Base-by-base conservation (phyloP, 257 asterid species). In the Ilex asprella region DNA sequence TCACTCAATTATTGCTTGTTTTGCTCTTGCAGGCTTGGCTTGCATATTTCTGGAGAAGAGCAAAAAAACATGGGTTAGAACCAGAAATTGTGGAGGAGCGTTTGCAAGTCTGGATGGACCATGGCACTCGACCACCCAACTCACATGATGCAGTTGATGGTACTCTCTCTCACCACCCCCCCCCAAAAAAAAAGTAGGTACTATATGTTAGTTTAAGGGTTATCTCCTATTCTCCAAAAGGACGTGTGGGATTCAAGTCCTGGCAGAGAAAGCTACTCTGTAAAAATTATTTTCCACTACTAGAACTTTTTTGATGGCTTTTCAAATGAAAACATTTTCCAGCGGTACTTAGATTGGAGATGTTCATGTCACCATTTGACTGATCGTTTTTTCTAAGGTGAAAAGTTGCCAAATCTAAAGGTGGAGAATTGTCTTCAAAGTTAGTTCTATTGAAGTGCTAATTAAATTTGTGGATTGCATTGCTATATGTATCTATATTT, bases 81-180 rank as follows among this genome's bases (percentile, higher is more conserved):
- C 67, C 80, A 2, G 99, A 92, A 62, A 84, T 92, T 66, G 91
- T 84, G 5, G 95, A 89, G 39, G 99, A 92, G 66, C 71, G 95
- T 70, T 65, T 92, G 46, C 78, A 79, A 52, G 77, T 71, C 62
- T 92, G 95, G 96, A 89, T 89, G 74, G 76, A 76, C 79, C 96
- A 83, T 60, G 80, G 71, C 53, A 58, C 61, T 50, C 78, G 39
- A 39, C 27, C 62, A 8, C 89, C 92, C 32, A 80, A 68, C 60
- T 89, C 96, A 10, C 89, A 83, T 12, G 96, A 87, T 60, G 93
- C 96, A 27, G 95, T 92, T 3, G 87, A 89, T 59, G 92, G 98
- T 91, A 3, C 78, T 10, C 16, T 10, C 31, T 46, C 52, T 46
- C n/a, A 2, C n/a, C 2, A 2, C 1, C n/a, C 3, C 52, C 3